Percentiles rank a stretch among this genome's conserved stretches.
phyloP scores from a whole-genome alignment of 352 stramenopile species.

The Phytophthora niederhauseri region DNA sequence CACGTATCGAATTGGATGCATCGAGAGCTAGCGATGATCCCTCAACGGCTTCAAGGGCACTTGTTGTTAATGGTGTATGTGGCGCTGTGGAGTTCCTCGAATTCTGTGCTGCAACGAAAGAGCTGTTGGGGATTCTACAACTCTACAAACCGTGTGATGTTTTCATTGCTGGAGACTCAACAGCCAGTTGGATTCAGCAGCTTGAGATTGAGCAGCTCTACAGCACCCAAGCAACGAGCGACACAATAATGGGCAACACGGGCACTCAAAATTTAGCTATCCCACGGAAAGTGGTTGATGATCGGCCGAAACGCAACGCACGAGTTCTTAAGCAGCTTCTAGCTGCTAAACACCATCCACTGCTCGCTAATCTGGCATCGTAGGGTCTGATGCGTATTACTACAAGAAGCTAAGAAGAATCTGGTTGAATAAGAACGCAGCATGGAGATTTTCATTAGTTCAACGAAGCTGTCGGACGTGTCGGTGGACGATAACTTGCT shows the following conservation, averaged over 20 bases:
- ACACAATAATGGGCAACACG: background rate
- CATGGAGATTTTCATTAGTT: too few species aligned
- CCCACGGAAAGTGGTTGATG: constrained; percentile 31
- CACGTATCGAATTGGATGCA: constrained; percentile 1
- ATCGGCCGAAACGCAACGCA: constrained; percentile 38
- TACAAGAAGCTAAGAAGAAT: too few species aligned
- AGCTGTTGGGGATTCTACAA: constrained; percentile 26
- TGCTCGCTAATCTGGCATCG: constrained; percentile 27
- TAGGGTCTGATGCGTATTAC: background rate
- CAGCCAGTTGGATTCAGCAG: constrained; percentile 29
- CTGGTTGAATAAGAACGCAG: too few species aligned
- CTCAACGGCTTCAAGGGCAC: background rate
- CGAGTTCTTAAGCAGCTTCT: constrained; percentile 46
- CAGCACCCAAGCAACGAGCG: constrained; percentile 2
- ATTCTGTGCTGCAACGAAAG: constrained; percentile 49
- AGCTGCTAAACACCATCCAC: constrained; percentile 46
- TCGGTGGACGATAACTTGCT: too few species aligned
- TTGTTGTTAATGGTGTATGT: constrained; percentile 61
- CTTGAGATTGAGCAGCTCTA: constrained; percentile 22
- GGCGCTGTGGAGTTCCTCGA: constrained; percentile 61
- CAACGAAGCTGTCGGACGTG: too few species aligned
- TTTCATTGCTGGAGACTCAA: constrained; percentile 37
- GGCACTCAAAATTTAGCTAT: background rate
- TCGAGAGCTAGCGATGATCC: background rate
- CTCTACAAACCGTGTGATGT: constrained; percentile 8